phyloP scores from a whole-genome alignment of 164 flowering plant species.

The Vitis rupestris region DNA sequence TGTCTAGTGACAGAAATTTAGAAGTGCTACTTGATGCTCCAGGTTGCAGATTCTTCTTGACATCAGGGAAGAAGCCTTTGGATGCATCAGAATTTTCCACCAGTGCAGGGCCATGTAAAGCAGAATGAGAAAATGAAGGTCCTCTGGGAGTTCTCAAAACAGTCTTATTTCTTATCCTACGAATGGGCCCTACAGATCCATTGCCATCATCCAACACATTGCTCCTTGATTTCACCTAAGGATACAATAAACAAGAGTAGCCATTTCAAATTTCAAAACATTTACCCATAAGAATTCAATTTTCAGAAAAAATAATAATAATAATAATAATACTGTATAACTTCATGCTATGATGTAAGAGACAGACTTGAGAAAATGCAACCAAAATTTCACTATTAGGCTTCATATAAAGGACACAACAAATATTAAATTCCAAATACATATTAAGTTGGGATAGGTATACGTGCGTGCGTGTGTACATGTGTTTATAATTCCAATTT shows the following conservation, averaged over 20 bases:
- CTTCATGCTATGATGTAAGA: too few relatives aligned
- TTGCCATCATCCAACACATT: slow-evolving; percentile 24
- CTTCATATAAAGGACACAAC: neutral
- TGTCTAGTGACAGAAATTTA: slow-evolving; percentile 23
- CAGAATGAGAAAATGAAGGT: slow-evolving; percentile 28
- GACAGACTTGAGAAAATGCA: too few relatives aligned
- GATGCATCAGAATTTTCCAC: slow-evolving; percentile 25
- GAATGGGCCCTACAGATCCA: slow-evolving; percentile 77
- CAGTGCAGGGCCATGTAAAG: slow-evolving; percentile 17
- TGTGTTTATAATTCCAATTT: too few relatives aligned
- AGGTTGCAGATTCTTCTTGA: slow-evolving; percentile 34
- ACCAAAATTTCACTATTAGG: neutral
- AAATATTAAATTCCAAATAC: neutral
- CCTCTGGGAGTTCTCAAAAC: slow-evolving; percentile 36
- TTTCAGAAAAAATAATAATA: too few relatives aligned
- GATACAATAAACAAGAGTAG: neutral
- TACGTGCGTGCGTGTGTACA: too few relatives aligned
- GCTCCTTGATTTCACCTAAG: slow-evolving; percentile 27
- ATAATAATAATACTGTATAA: neutral
- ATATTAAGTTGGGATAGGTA: neutral
- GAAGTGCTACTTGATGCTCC: slow-evolving; percentile 32
- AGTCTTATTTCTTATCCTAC: slow-evolving; percentile 45
- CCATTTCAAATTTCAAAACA: neutral
- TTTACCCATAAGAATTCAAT: neutral
- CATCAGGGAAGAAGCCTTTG: slow-evolving; percentile 28